These are phyloP conservation scores for Calonectria fujianensis DNA, from an alignment of 2,329 filamentous ascomycete genomes.

Conservation along the genomic window DNA sequence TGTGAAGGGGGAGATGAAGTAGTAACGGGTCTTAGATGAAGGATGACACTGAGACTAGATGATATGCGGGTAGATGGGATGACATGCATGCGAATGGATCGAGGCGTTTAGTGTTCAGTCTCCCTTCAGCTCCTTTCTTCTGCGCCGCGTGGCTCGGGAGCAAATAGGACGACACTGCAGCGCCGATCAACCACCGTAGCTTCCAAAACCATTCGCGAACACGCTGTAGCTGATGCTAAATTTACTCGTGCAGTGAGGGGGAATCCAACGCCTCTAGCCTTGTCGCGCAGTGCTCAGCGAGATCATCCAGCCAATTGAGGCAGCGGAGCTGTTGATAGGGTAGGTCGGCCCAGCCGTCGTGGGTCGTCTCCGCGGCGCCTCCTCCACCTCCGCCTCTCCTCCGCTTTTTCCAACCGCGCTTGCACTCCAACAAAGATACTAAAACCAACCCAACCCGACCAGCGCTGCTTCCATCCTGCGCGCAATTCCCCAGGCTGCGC, in stretches of 20 bases:
- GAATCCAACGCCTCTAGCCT: slow-evolving; percentile 24
- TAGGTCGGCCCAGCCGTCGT: slow-evolving; percentile 30
- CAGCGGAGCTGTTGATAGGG: slow-evolving; percentile 29
- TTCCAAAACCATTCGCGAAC: slow-evolving; percentile 26
- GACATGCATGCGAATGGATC: slow-evolving; percentile 17
- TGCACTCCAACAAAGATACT: slow-evolving; percentile 14
- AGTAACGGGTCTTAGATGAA: slow-evolving; percentile 15
- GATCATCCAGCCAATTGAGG: slow-evolving; percentile 38
- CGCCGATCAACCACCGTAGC: slow-evolving; percentile 21
- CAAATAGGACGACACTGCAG: slow-evolving; percentile 3
- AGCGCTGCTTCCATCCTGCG: slow-evolving; percentile 27
- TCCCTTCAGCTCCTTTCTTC: slow-evolving; percentile 19
- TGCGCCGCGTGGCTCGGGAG: slow-evolving; percentile 13
- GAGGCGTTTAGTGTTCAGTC: slow-evolving; percentile 23
- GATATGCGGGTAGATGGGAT: slow-evolving; percentile 22
- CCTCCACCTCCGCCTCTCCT: slow-evolving; percentile 40
- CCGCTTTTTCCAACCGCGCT: slow-evolving; percentile 35
- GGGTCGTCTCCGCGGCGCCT: slow-evolving; percentile 38
- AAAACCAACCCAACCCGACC: slow-evolving; percentile 23
- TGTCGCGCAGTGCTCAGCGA: slow-evolving; percentile 30
- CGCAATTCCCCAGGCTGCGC: slow-evolving; percentile 4
- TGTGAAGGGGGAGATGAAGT: slow-evolving; percentile 42
- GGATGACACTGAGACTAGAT: slow-evolving; percentile 11
- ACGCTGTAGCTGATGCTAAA: slow-evolving; percentile 20
- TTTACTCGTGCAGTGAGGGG: slow-evolving; percentile 23